These are phyloP conservation scores for Apiospora koreana DNA, from an alignment of 2,329 filamentous ascomycete genomes.

Conservation along the genomic window DNA sequence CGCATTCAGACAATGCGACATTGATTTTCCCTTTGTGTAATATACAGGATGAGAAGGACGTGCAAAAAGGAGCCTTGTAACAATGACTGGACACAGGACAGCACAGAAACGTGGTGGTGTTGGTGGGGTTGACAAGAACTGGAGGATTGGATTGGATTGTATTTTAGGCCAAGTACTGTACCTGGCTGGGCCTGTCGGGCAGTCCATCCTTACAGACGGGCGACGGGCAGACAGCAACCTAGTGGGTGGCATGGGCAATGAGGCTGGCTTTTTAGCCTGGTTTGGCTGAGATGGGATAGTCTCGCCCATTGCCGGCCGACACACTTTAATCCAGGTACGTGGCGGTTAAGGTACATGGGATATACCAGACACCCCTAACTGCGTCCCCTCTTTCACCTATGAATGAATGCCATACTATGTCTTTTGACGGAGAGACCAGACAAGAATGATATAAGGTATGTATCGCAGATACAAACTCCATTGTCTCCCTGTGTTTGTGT, in stretches of 20 bases:
- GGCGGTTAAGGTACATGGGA: background rate
- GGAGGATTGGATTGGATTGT: too few relatives aligned
- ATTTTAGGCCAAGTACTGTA: background rate
- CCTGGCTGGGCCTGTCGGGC: background rate
- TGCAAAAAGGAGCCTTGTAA: background rate
- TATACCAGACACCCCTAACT: background rate
- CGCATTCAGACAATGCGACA: background rate
- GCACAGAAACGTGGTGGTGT: constrained; percentile 2
- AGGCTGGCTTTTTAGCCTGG: constrained; percentile 1
- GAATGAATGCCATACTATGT: too few relatives aligned
- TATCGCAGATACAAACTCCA: background rate
- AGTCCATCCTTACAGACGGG: too few relatives aligned
- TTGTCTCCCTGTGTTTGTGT: background rate
- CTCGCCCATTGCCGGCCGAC: background rate
- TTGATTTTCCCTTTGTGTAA: background rate
- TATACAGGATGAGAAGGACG: background rate
- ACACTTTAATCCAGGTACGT: constrained; percentile 6
- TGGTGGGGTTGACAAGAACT: background rate
- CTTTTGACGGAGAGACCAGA: too few relatives aligned
- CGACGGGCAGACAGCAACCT: too few relatives aligned
- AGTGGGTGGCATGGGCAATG: background rate
- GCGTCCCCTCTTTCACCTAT: background rate
- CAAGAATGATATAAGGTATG: background rate
- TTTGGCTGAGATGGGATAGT: constrained; percentile 1
- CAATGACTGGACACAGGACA: background rate